Evolutionary conservation across 305 asterid species (phyloP).

Genomic region (Withania somnifera): DNA sequence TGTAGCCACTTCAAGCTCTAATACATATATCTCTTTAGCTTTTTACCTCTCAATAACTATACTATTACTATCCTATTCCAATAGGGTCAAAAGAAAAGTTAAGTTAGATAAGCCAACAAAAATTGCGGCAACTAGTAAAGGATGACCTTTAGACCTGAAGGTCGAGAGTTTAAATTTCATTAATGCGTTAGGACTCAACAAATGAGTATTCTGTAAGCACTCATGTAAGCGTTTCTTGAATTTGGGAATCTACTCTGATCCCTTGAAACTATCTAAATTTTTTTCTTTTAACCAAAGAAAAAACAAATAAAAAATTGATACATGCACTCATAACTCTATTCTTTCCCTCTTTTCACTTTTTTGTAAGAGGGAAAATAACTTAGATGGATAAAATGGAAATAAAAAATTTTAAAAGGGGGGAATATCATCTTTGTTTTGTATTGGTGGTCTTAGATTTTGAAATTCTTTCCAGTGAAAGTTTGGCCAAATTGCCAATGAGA

Average conservation of each 20-base stretch:
- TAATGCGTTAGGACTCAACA: too few relatives aligned
- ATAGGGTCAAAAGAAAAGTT: not conserved
- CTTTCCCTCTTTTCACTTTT: not conserved
- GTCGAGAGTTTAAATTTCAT: too few relatives aligned
- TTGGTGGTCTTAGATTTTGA: slow-evolving; percentile 2
- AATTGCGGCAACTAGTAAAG: too few relatives aligned
- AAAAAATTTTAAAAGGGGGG: not conserved
- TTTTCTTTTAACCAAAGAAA: too few relatives aligned
- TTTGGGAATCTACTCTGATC: too few relatives aligned
- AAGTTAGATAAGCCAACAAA: too few relatives aligned
- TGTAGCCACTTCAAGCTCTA: slow-evolving; percentile 17
- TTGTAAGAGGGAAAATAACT: not conserved
- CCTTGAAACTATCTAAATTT: too few relatives aligned
- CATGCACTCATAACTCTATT: not conserved
- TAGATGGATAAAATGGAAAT: not conserved
- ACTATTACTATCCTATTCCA: not conserved
- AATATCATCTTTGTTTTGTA: not conserved
- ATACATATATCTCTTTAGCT: not conserved
- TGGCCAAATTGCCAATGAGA: slow-evolving; percentile 72
- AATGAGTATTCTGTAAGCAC: too few relatives aligned
- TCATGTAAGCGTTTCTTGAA: too few relatives aligned
- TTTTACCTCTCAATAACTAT: not conserved
- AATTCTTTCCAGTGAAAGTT: slow-evolving; percentile 55
- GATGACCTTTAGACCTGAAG: too few relatives aligned
- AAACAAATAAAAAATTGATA: not conserved